phyloP scores from a whole-genome alignment of 345 rosid genomes.

The Populus ilicifolia region DNA sequence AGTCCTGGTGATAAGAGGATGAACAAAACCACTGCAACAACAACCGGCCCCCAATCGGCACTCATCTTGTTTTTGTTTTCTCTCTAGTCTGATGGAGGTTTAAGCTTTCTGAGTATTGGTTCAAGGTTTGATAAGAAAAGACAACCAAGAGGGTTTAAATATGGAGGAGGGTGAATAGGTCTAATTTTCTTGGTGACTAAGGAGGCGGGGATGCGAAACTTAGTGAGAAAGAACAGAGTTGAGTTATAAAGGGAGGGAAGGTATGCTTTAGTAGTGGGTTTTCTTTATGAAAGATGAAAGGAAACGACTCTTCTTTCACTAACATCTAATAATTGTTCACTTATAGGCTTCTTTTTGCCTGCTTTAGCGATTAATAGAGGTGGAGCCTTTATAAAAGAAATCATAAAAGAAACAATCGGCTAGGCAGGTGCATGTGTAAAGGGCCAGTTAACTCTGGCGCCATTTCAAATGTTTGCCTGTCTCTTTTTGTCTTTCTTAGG shows the following conservation, averaged over 20 bases:
- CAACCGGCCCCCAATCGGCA: slow-evolving; percentile 87
- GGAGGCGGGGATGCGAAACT: slow-evolving; percentile 54
- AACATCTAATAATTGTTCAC: slow-evolving; percentile 24
- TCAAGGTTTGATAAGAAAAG: neutral
- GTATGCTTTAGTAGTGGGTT: slow-evolving; percentile 41
- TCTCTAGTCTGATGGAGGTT: neutral
- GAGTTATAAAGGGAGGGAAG: slow-evolving; percentile 39
- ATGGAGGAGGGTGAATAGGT: slow-evolving; percentile 21
- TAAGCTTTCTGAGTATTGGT: neutral
- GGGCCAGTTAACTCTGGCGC: slow-evolving; percentile 11
- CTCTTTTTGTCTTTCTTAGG: neutral
- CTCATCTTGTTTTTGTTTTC: slow-evolving; percentile 31
- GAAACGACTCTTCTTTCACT: slow-evolving; percentile 14
- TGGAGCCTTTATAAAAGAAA: slow-evolving; percentile 28
- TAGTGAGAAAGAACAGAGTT: slow-evolving; percentile 27
- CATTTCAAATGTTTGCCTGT: slow-evolving; percentile 10
- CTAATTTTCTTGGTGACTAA: slow-evolving; percentile 46
- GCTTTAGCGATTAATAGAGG: slow-evolving; percentile 21
- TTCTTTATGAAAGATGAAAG: slow-evolving; percentile 40
- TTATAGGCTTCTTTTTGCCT: slow-evolving; percentile 20
- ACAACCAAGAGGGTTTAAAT: slow-evolving; percentile 8
- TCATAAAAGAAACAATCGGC: neutral
- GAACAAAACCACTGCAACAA: slow-evolving; percentile 65
- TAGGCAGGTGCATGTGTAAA: slow-evolving; percentile 20
- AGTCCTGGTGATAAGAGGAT: slow-evolving; percentile 84